These are phyloP conservation scores for Mycosphaerella arachidis DNA, from an alignment of 2,329 filamentous ascomycete genomes.

Conservation along the genomic window DNA sequence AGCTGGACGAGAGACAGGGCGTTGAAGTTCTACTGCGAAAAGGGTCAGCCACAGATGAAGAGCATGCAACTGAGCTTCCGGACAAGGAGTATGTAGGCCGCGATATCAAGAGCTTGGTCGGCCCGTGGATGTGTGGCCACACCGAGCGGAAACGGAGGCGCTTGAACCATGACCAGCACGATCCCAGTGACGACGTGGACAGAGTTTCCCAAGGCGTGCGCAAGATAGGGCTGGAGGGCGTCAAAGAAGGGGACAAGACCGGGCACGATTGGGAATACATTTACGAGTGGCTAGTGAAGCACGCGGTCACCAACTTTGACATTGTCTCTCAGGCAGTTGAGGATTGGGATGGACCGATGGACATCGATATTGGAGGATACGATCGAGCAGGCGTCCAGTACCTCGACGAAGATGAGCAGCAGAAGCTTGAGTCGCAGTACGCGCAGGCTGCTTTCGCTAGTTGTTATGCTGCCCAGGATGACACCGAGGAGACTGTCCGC, in stretches of 20 bases:
- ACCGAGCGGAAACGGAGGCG: slow-evolving; percentile 52
- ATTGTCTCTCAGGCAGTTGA: slow-evolving; percentile 61
- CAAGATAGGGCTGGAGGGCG: slow-evolving; percentile 28
- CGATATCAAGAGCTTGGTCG: slow-evolving; percentile 64
- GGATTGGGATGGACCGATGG: slow-evolving; percentile 69
- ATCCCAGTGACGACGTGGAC: slow-evolving; percentile 3
- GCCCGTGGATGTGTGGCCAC: slow-evolving; percentile 68
- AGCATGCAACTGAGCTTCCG: neutral
- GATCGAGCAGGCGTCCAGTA: slow-evolving; percentile 49
- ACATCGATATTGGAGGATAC: slow-evolving; percentile 61
- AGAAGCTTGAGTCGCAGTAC: slow-evolving; percentile 60
- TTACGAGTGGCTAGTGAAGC: slow-evolving; percentile 61
- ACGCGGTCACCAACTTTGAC: slow-evolving; percentile 57
- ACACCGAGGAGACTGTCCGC: slow-evolving; percentile 54
- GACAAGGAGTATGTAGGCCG: slow-evolving; percentile 43
- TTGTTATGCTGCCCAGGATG: slow-evolving; percentile 62
- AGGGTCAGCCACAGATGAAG: slow-evolving; percentile 39
- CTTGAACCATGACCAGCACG: slow-evolving; percentile 13
- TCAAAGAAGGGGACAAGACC: slow-evolving; percentile 33
- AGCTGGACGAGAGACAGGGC: slow-evolving; percentile 55
- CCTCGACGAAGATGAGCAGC: slow-evolving; percentile 57
- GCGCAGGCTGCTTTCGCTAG: slow-evolving; percentile 63
- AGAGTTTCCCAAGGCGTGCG: slow-evolving; percentile 10
- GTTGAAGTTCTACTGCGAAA: slow-evolving; percentile 59
- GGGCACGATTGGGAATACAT: slow-evolving; percentile 65